Evolutionary conservation across 2,329 filamentous ascomycete genomes (phyloP).

Genomic region (Alternaria conjuncta): DNA sequence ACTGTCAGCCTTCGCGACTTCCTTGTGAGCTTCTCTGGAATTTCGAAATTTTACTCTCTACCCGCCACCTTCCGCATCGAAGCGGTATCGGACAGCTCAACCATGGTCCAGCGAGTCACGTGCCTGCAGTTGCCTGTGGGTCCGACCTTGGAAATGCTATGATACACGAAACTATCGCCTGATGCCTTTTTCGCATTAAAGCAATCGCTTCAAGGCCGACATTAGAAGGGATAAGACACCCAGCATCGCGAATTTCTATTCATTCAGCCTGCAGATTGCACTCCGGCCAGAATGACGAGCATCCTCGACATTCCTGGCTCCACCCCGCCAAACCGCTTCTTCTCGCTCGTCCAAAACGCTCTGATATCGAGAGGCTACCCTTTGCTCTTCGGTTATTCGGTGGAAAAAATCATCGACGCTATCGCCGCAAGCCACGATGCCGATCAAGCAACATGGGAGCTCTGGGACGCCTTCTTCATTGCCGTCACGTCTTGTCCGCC

Average conservation of each 20-base stretch:
- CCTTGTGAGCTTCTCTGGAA: too few relatives aligned
- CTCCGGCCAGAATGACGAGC: background rate
- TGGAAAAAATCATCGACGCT: background rate
- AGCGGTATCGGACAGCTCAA: too few relatives aligned
- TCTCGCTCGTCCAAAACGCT: background rate
- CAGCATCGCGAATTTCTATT: background rate
- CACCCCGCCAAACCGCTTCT: background rate
- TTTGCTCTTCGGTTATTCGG: background rate
- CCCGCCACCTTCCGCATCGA: too few relatives aligned
- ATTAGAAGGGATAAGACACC: background rate
- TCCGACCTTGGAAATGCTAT: too few relatives aligned
- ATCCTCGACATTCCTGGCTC: background rate
- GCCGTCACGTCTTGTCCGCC: background rate
- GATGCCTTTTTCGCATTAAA: background rate
- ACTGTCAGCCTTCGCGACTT: too few relatives aligned
- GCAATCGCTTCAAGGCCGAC: background rate
- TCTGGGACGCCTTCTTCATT: slow-evolving; percentile 4
- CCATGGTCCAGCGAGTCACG: too few relatives aligned
- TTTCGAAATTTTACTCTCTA: too few relatives aligned
- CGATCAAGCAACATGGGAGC: background rate
- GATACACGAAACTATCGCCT: too few relatives aligned
- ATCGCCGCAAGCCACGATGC: background rate
- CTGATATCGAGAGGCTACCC: background rate
- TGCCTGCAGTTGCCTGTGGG: too few relatives aligned
- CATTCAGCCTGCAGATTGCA: background rate